Conservation (phyloP, 495 filamentous ascomycete species). For the Cercophora samala region DNA sequence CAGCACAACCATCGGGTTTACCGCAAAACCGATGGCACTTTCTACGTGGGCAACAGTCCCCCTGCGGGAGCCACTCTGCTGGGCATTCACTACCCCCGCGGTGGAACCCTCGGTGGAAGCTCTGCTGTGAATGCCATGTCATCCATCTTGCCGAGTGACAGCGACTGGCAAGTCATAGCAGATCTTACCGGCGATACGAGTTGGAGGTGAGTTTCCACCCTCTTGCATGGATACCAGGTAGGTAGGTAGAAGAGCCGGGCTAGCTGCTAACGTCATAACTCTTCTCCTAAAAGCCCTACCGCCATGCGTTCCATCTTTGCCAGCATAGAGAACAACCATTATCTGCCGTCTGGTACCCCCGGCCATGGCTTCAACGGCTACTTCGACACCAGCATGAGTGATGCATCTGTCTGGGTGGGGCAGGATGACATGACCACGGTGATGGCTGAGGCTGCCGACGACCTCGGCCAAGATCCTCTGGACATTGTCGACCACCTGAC, state of each 20-base stretch:
- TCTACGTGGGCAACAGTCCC: constrained; percentile 39
- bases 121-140: constrained; percentile 44
- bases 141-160: constrained; percentile 34
- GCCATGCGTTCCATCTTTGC: constrained; percentile 38
- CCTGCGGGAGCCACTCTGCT: constrained; percentile 36
- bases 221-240: too few relatives aligned
- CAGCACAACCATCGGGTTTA: constrained; percentile 39
- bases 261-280: background rate
- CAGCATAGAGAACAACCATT: constrained; percentile 40
- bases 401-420: constrained; percentile 36
- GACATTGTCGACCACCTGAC: constrained; percentile 18
- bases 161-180: constrained; percentile 33
- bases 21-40: constrained; percentile 36
- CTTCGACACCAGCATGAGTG: constrained; percentile 33
- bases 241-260: too few relatives aligned
- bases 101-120: constrained; percentile 43
- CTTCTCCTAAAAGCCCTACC: constrained; percentile 9
- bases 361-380: constrained; percentile 43
- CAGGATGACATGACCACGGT: constrained; percentile 34
- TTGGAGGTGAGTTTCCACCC: constrained; percentile 28
- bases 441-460: constrained; percentile 38
- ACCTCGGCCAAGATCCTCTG: constrained; percentile 19
- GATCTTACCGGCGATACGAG: constrained; percentile 37
- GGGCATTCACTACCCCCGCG: constrained; percentile 46
- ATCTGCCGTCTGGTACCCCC: constrained; percentile 30